Base-by-base conservation (phyloP, 176 grass and related monocot genomes). In the Carex kokanica region DNA sequence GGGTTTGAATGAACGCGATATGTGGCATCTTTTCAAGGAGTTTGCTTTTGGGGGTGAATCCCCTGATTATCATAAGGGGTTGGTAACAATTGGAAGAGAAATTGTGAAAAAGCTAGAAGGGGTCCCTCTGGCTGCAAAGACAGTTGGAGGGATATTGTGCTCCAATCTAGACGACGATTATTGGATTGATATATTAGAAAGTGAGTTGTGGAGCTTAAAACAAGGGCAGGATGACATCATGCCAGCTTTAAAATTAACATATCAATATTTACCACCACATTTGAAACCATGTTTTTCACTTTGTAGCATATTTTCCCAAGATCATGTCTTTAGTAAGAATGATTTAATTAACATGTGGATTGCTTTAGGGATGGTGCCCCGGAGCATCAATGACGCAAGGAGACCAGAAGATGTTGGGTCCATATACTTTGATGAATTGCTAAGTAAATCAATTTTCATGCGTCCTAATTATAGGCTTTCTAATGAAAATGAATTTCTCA, bases 151-250 rank as follows among this genome's bases (percentile, higher is more conserved):
- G 10, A 55, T 63, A 11, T 72, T 90, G 57, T 64, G 49, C 18
- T 47, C 17, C 4, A 79, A 64, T 65, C 40, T 78, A 51, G 47
- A 64, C 15, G 21, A 15, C 8, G 24, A 51, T 23, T 20, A 72
- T 49, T 87, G 85, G 85, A 82, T n/a, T n/a, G n/a, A n/a, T n/a
- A 53, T 90, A 47, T 82, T 78, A 60, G 51, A 82, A 43, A 60
- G 57, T n/a, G 68, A 85, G 38, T 16, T 75, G 13, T 77, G 63
- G 64, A 74, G 45, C 32, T 29, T 78, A 53, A 12, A 78, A 2
- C 20, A 78, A 58, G 52, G 56, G 8, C 6, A 20, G 9, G 32
- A 85, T 53, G 71, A 20, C 40, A 85, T 85, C 16, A 85, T 85
- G 55, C 71, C 83, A 16, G 69, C 73, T 65, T 77, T 78, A 5